phyloP scores from a whole-genome alignment of 495 filamentous ascomycete species.

The Trichocladium uniseriatum region DNA sequence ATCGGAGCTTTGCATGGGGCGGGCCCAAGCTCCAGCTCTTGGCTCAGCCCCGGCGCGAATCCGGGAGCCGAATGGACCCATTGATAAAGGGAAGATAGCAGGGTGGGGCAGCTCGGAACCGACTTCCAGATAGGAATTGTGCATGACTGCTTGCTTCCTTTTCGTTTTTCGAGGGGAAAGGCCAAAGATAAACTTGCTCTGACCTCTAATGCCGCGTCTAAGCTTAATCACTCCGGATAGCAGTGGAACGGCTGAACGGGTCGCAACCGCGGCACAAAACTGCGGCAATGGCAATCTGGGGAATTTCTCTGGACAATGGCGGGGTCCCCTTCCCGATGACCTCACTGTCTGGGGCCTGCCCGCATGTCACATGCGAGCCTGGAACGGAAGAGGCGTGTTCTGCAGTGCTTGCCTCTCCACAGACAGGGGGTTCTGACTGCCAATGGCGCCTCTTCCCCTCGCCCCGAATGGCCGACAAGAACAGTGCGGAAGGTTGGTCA shows the following conservation, averaged over 20 bases:
- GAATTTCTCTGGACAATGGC: neutral
- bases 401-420: no score
- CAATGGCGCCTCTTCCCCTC: constrained; percentile 10
- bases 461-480: no score
- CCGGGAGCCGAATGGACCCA: neutral
- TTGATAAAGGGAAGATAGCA: neutral
- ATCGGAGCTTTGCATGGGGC: constrained; percentile 21
- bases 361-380: constrained; percentile 11
- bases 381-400: neutral
- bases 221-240: no score
- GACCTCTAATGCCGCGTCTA: no score
- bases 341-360: constrained; percentile 1
- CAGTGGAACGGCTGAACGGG: no score
- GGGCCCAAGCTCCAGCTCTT: constrained; percentile 18
- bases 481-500: no score
- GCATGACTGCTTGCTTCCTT: no score
- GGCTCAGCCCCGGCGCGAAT: neutral
- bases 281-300: neutral
- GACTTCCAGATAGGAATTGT: neutral
- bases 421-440: neutral
- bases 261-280: no score
- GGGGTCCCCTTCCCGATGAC: constrained; percentile 12
- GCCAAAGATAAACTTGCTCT: no score
- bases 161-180: no score
- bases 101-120: neutral